phyloP scores from a whole-genome alignment of 2,329 filamentous ascomycete species.

The Diaporthe nobilis region DNA sequence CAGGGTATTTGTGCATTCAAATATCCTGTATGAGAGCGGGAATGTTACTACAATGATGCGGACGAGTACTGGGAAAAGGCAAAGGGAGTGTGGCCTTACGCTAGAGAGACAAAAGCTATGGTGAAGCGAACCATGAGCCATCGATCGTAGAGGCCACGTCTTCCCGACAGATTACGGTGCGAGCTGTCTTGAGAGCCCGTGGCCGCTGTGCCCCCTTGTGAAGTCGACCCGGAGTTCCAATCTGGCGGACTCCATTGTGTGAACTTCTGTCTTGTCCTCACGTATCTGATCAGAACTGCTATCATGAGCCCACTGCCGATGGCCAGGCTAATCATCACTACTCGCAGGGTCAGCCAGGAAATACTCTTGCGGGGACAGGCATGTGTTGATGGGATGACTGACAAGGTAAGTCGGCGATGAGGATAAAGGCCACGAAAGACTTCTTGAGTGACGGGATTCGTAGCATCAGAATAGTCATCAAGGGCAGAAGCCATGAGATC shows the following conservation, averaged over 20 bases:
- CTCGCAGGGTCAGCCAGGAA: not conserved
- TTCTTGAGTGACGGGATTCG: slow-evolving; percentile 41
- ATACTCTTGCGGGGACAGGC: fast-evolving
- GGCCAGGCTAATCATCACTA: slow-evolving; percentile 46
- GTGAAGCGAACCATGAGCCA: slow-evolving; percentile 50
- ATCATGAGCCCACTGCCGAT: slow-evolving; percentile 46
- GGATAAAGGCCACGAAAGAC: slow-evolving; percentile 40
- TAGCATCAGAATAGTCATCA: slow-evolving; percentile 43
- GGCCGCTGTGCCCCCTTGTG: slow-evolving; percentile 28
- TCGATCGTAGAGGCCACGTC: slow-evolving; percentile 46
- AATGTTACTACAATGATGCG: not conserved
- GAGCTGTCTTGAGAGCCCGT: slow-evolving; percentile 25
- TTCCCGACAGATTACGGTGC: not conserved
- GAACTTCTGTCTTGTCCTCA: slow-evolving; percentile 45
- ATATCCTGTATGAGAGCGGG: slow-evolving; percentile 39
- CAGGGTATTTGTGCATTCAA: slow-evolving; percentile 48
- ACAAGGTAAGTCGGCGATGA: slow-evolving; percentile 46
- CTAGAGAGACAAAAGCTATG: slow-evolving; percentile 45
- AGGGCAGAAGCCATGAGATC: slow-evolving; percentile 44
- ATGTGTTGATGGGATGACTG: slow-evolving; percentile 31
- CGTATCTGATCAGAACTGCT: slow-evolving; percentile 45
- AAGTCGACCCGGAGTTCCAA: slow-evolving; percentile 34
- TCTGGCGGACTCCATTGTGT: slow-evolving; percentile 45
- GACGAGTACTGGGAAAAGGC: too few relatives aligned
- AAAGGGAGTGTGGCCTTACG: slow-evolving; percentile 36